These are phyloP conservation scores for Hypoxylon sp. DNA, from an alignment of 2,329 filamentous ascomycete species.

Conservation along the genomic window DNA sequence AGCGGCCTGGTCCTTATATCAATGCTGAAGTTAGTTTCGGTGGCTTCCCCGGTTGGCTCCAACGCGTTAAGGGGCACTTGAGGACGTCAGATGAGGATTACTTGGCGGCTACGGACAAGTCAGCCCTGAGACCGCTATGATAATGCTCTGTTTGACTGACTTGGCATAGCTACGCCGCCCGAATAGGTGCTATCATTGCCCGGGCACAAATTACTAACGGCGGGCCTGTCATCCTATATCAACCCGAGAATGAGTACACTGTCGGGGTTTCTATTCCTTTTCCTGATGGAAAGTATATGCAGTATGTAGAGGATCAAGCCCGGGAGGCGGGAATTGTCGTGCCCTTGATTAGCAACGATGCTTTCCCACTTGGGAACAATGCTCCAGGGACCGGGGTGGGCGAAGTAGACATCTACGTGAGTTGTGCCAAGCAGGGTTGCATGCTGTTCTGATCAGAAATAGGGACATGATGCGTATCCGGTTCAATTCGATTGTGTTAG, in stretches of 20 bases:
- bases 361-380: constrained; percentile 70
- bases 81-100: constrained; percentile 74
- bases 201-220: constrained; percentile 85
- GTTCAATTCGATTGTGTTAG: constrained; percentile 60
- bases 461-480: constrained; percentile 60
- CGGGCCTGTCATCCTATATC: constrained; percentile 82
- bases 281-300: constrained; percentile 77
- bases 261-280: constrained; percentile 66
- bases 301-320: constrained; percentile 78
- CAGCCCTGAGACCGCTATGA: neutral
- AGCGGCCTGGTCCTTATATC: constrained; percentile 78
- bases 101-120: constrained; percentile 71
- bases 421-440: neutral
- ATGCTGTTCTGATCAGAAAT: constrained; percentile 21
- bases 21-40: constrained; percentile 82
- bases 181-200: constrained; percentile 77
- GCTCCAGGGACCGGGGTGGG: constrained; percentile 73
- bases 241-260: constrained; percentile 87
- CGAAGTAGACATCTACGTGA: constrained; percentile 55
- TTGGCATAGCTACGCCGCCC: constrained; percentile 64
- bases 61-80: constrained; percentile 73
- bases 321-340: constrained; percentile 78
- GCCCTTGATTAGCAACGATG: constrained; percentile 83
- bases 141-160: constrained; percentile 13
- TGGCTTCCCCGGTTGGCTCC: constrained; percentile 85